Conservation (phyloP, 345 rosid species). For the Erysimum cheiranthoides region DNA sequence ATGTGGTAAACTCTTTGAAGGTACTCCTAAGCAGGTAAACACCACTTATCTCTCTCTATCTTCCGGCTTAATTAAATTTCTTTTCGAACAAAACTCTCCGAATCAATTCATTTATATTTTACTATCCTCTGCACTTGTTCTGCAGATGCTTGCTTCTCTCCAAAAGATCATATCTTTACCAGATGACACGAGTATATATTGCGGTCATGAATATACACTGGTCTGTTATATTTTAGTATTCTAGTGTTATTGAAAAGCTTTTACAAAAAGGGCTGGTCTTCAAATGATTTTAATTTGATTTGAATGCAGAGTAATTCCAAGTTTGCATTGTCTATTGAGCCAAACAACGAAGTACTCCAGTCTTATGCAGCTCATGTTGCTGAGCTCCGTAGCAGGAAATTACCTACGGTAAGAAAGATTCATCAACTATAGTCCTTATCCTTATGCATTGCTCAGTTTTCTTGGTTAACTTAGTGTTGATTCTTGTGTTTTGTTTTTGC, state of each 20-base stretch:
- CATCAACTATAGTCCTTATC: not conserved
- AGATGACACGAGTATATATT: slow-evolving; percentile 80
- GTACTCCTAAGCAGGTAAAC: slow-evolving; percentile 80
- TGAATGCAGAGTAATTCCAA: slow-evolving; percentile 84
- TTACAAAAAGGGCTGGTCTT: not conserved
- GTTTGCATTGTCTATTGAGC: slow-evolving; percentile 91
- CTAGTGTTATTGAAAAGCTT: not conserved
- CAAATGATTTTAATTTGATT: not conserved
- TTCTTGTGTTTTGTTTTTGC: not conserved
- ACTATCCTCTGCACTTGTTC: slow-evolving; percentile 34
- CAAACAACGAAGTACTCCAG: slow-evolving; percentile 78
- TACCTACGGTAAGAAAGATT: slow-evolving; percentile 65
- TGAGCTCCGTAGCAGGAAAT: slow-evolving; percentile 71
- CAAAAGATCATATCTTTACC: slow-evolving; percentile 76
- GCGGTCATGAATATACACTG: slow-evolving; percentile 96
- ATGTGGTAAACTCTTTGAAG: slow-evolving; percentile 97
- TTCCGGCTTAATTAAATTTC: slow-evolving; percentile 5
- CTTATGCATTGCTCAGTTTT: slow-evolving; percentile 1
- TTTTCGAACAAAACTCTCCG: not conserved
- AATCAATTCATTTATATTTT: slow-evolving; percentile 3
- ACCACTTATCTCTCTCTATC: not conserved
- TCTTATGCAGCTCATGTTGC: slow-evolving; percentile 79
- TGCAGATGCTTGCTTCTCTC: slow-evolving; percentile 88
- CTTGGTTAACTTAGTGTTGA: slow-evolving; percentile 19
- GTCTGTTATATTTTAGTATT: slow-evolving; percentile 50